Evolutionary conservation across 345 rosid genomes (phyloP), one percentile per base, ranked within the genome.

Genomic region (Acer yangbiense): DNA sequence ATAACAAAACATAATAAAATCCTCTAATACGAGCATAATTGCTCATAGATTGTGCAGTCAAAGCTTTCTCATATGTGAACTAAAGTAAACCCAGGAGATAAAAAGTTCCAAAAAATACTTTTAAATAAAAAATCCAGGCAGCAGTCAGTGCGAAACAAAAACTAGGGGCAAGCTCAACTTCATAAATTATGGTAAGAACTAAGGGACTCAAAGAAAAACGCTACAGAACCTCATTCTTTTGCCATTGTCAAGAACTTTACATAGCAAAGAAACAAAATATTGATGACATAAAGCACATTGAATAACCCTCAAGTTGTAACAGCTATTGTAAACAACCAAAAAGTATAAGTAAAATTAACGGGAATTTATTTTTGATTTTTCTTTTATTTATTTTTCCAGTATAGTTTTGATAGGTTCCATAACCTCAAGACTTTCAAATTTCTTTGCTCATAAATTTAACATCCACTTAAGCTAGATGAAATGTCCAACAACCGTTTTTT

Each of bases 1-100:
- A 72, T 20, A 65, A 67, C 35, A 66, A 21, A 77, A 76, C 65
- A 65, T 48, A 69, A 81, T 69, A 69, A 39, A 57, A 76, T 55
- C 75, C 23, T 23, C 21, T 66, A 18, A 80, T 57, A 20, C 55
- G 72, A 62, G 72, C 61, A 39, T 57, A 25, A 76, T 72, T 50
- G n/a, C 48, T 65, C 62, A 73, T 68, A 6, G 20, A 9, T 2
- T n/a, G 46, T 72, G 55, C 11, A 69, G 44, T 68, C n/a, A 17
- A 9, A 64, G 6, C 35, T 46, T 55, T 20, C 70, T 73, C 58
- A 35, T 29, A 29, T 46, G 29, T 71, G 41, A 74, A 64, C 20
- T 18, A 74, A 46, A 57, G 16, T 18, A 62, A 23, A 62, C 54
- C 17, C 2, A 1, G 39, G 41, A 9, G 25, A 43, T 18, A 43